These are phyloP conservation scores for Quambalaria eucalypti DNA, from an alignment of 1,284 basidiomycete genomes.

Conservation along the genomic window DNA sequence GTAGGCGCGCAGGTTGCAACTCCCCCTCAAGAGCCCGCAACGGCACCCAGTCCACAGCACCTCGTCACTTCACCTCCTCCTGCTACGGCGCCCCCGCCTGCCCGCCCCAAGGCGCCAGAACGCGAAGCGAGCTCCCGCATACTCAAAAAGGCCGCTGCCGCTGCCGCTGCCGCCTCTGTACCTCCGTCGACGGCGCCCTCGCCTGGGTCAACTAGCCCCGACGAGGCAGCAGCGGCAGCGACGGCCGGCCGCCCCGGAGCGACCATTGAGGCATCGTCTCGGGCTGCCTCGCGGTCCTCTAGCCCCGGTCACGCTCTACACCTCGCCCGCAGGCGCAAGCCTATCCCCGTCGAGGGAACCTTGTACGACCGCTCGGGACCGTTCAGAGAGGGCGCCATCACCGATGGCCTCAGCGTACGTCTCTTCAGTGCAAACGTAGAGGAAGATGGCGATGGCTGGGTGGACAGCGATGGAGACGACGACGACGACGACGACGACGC, in stretches of 20 bases:
- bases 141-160: slow-evolving; percentile 24
- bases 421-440: slow-evolving; percentile 24
- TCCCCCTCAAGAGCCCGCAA: neutral
- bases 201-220: no score
- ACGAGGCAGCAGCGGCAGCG: no score
- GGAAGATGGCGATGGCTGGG: slow-evolving; percentile 15
- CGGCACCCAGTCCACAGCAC: neutral
- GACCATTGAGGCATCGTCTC: slow-evolving; percentile 9
- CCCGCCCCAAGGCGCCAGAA: neutral
- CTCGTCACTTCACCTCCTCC: no score
- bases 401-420: slow-evolving; percentile 41
- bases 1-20: neutral
- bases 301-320: slow-evolving; percentile 19
- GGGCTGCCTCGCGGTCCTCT: slow-evolving; percentile 9
- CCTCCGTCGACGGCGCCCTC: slow-evolving; percentile 6
- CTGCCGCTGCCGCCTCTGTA: slow-evolving; percentile 18
- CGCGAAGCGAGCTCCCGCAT: slow-evolving; percentile 13
- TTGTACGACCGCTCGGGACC: slow-evolving; percentile 41
- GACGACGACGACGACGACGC: slow-evolving; percentile 12
- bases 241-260: no score
- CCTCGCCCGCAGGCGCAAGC: slow-evolving; percentile 22
- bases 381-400: slow-evolving; percentile 36
- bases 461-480: slow-evolving; percentile 14
- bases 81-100: neutral
- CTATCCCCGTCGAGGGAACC: slow-evolving; percentile 39